Conservation (phyloP, 345 rosid genomes). For the Eucalyptus marginata region DNA sequence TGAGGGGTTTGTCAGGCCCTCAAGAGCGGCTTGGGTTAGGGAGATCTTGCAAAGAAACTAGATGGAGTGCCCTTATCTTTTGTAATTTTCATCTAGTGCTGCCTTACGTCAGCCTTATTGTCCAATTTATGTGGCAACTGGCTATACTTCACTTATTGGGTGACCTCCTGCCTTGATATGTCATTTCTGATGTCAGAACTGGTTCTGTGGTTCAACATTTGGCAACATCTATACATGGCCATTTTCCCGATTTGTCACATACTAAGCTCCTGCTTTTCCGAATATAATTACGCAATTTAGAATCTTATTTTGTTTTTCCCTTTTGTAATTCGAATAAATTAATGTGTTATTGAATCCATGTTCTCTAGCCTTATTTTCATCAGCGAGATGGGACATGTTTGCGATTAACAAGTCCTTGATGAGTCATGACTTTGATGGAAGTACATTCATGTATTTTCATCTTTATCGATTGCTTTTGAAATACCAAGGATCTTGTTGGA, state of each 20-base stretch:
- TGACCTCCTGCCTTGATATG: not conserved
- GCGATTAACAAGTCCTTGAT: not conserved
- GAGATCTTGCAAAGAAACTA: not conserved
- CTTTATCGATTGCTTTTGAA: not conserved
- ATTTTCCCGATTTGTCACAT: not conserved
- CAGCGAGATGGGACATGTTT: no score
- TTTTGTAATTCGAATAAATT: not conserved
- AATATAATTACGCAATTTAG: not conserved
- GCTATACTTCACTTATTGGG: not conserved
- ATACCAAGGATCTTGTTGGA: not conserved
- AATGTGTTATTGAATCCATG: not conserved
- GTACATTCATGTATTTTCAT: not conserved
- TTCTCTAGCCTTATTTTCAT: not conserved
- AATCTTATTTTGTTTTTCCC: not conserved
- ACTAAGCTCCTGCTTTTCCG: not conserved
- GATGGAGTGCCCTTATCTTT: not conserved
- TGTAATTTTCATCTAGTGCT: not conserved
- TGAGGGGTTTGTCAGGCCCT: not conserved
- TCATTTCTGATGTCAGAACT: not conserved
- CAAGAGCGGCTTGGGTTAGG: not conserved
- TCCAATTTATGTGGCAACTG: not conserved
- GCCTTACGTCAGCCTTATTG: not conserved
- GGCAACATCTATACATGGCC: not conserved
- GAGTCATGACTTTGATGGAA: not conserved
- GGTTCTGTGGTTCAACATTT: not conserved